Evolutionary conservation across 768 basidiomycete species (phyloP).

Genomic region (Boletus tomentosulus): DNA sequence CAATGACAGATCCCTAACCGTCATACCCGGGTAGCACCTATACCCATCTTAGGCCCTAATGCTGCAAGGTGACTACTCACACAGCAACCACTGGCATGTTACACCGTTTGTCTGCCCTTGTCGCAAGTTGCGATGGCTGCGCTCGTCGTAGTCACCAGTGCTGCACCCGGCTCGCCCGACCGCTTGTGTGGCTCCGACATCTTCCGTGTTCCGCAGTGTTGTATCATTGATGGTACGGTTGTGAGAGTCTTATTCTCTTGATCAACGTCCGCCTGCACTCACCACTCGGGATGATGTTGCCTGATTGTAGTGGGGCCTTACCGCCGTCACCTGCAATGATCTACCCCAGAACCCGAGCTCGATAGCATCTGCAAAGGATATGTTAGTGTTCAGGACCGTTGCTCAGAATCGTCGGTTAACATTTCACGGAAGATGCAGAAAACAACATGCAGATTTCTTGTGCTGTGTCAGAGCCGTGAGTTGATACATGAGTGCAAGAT

Average conservation of each 20-base stretch:
- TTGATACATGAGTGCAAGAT: neutral
- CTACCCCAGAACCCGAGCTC: no score
- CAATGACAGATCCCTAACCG: no score
- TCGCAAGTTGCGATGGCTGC: neutral
- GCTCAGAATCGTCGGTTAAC: no score
- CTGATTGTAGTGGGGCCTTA: neutral
- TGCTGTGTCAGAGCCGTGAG: neutral
- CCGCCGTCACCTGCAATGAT: no score
- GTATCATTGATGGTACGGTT: neutral
- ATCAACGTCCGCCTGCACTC: neutral
- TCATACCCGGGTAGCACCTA: no score
- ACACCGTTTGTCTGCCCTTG: neutral
- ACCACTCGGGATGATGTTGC: neutral
- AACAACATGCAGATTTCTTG: neutral
- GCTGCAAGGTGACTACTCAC: no score
- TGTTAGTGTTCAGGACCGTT: no score
- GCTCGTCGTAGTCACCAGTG: neutral
- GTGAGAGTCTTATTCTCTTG: neutral
- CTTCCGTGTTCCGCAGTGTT: neutral
- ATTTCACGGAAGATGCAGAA: no score
- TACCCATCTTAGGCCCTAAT: no score
- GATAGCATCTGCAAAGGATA: no score
- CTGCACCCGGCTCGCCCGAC: neutral
- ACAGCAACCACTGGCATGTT: neutral
- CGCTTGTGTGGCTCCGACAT: no score